A percentile compares a stretch with the other conserved stretches of the same genome.
phyloP scores from a whole-genome alignment of 2,329 filamentous ascomycete genomes.

The Chrysoporthe puriensis region DNA sequence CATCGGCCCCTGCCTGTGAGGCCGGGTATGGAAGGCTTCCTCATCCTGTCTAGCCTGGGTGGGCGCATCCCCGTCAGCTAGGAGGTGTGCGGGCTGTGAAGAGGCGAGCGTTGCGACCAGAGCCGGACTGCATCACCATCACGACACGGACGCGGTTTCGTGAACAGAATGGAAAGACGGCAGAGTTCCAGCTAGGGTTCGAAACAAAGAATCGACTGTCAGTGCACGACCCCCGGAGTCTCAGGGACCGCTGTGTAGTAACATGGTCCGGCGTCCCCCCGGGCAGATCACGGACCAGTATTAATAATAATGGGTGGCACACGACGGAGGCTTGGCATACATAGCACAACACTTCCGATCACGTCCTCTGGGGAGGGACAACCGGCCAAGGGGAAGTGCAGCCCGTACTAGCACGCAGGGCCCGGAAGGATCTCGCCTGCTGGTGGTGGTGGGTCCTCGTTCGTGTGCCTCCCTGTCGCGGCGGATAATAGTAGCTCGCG shows the following conservation, averaged over 20 bases:
- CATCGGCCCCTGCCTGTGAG: conserved; percentile 17
- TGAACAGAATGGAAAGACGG: too few relatives aligned
- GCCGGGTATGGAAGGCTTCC: conserved; percentile 6
- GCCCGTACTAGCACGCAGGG: not conserved
- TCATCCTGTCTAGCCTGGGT: not conserved
- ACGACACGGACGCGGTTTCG: not conserved
- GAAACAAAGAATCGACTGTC: too few relatives aligned
- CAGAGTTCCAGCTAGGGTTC: too few relatives aligned
- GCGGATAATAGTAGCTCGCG: not conserved
- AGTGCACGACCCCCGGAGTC: not conserved
- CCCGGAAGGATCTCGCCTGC: not conserved
- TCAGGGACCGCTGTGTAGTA: not conserved
- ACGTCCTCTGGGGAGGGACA: too few relatives aligned
- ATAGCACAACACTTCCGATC: not conserved
- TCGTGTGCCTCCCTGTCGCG: too few relatives aligned
- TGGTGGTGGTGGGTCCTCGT: not conserved
- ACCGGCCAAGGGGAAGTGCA: too few relatives aligned
- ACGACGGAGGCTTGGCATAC: not conserved
- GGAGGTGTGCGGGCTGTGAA: not conserved
- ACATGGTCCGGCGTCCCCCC: not conserved
- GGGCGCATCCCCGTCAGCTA: not conserved
- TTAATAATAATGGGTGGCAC: not conserved
- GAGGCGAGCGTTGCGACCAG: not conserved
- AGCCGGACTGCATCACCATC: not conserved
- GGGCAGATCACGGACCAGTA: not conserved